Conservation (phyloP, 192 early-diverging fungal species). For the Helicostylum pulchrum region DNA sequence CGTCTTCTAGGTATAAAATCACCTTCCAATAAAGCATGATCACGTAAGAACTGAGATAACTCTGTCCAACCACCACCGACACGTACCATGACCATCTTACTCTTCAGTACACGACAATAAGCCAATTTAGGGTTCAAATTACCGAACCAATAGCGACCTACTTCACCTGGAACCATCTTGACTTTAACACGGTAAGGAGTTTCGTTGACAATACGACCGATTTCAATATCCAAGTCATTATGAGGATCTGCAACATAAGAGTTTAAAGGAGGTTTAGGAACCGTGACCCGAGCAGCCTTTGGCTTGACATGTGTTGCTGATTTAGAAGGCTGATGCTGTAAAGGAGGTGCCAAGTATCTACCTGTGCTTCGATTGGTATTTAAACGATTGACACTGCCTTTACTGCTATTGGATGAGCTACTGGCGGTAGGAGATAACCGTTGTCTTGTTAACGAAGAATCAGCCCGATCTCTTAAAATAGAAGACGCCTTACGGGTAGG, state of each 20-base stretch:
- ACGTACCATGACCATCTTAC: constrained; percentile 65
- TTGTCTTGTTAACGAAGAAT: constrained; percentile 13
- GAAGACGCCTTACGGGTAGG: constrained; percentile 30
- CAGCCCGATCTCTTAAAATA: constrained; percentile 15
- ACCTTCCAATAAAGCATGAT: constrained; percentile 36
- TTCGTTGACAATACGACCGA: constrained; percentile 58
- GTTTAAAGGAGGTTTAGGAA: constrained; percentile 14
- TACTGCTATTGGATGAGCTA: neutral
- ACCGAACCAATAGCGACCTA: constrained; percentile 64
- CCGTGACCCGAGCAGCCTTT: neutral
- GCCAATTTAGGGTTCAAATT: constrained; percentile 61
- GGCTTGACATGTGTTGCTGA: constrained; percentile 7
- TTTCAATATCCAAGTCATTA: constrained; percentile 57
- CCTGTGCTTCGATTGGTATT: neutral
- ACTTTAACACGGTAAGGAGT: constrained; percentile 51
- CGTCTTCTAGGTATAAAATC: constrained; percentile 27
- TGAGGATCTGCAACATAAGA: constrained; percentile 46
- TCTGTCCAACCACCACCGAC: constrained; percentile 55
- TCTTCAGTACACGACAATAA: constrained; percentile 60
- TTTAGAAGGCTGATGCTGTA: constrained; percentile 12
- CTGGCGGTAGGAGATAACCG: constrained; percentile 9
- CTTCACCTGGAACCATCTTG: constrained; percentile 51
- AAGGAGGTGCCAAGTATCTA: constrained; percentile 8
- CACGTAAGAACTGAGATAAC: constrained; percentile 34
- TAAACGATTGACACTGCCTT: neutral